These are phyloP conservation scores for Trichoderma atroviride DNA, from an alignment of 2,329 filamentous ascomycete species.

Conservation along the genomic window DNA sequence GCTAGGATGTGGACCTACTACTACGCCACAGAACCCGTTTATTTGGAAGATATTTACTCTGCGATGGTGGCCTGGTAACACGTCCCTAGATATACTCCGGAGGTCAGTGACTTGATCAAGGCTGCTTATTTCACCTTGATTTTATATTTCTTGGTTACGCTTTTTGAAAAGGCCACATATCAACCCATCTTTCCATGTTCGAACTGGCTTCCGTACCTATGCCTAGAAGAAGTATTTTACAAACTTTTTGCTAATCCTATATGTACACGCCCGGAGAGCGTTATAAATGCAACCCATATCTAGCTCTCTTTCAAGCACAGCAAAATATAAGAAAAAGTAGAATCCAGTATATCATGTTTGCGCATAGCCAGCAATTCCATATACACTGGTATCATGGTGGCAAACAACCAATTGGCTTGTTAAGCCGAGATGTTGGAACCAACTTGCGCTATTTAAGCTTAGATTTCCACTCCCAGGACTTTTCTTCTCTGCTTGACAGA, in stretches of 20 bases:
- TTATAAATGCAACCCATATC: background rate
- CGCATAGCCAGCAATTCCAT: background rate
- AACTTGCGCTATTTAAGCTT: background rate
- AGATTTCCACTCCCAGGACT: constrained; percentile 30
- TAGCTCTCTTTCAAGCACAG: background rate
- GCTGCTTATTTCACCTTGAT: background rate
- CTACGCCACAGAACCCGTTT: too few relatives aligned
- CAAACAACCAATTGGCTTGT: background rate
- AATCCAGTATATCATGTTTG: background rate
- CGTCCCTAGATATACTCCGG: too few relatives aligned
- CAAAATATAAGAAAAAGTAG: background rate
- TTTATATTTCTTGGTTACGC: background rate
- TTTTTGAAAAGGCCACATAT: background rate
- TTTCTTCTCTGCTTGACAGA: constrained; percentile 76
- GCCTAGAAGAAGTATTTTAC: background rate
- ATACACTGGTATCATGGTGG: constrained; percentile 1
- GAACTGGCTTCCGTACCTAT: background rate
- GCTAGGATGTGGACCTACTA: too few relatives aligned
- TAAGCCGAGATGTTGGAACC: background rate
- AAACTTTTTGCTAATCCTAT: constrained; percentile 11
- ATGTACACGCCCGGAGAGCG: background rate
- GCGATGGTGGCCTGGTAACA: too few relatives aligned
- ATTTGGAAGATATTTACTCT: too few relatives aligned
- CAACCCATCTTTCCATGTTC: background rate
- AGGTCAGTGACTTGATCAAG: too few relatives aligned